Evolutionary conservation across 2,329 filamentous ascomycete genomes (phyloP).

Genomic region (Scytalidium lignicola): DNA sequence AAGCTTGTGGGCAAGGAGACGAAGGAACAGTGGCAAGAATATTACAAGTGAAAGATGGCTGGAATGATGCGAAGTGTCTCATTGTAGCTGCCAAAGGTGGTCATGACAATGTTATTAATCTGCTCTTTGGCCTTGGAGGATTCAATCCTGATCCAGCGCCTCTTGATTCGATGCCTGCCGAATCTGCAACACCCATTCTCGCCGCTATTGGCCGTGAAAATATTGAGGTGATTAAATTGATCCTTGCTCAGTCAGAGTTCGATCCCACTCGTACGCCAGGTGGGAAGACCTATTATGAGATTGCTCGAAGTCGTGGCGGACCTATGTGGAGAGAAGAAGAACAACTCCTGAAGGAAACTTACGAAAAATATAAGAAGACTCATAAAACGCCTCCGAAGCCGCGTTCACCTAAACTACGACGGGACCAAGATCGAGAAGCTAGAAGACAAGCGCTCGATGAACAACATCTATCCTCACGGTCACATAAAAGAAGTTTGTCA

Average conservation of each 20-base stretch:
- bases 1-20: constrained; percentile 56
- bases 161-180: constrained; percentile 49
- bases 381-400: constrained; percentile 43
- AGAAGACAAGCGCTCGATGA: constrained; percentile 15
- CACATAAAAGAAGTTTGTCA: constrained; percentile 20
- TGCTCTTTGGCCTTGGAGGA: constrained; percentile 43
- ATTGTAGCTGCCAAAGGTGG: constrained; percentile 89
- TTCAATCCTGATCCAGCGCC: constrained; percentile 66
- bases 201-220: constrained; percentile 89
- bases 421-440: constrained; percentile 24
- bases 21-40: constrained; percentile 57
- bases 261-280: constrained; percentile 73
- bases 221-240: constrained; percentile 74
- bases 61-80: constrained; percentile 76
- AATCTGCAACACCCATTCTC: constrained; percentile 86
- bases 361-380: constrained; percentile 56
- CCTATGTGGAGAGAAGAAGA: constrained; percentile 89
- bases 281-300: constrained; percentile 79
- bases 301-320: constrained; percentile 76
- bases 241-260: constrained; percentile 72
- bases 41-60: constrained; percentile 52
- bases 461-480: constrained; percentile 17
- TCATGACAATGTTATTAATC: constrained; percentile 53
- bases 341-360: constrained; percentile 71
- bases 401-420: constrained; percentile 43